A percentile compares a stretch with the other conserved stretches of the same genome.
Conservation (phyloP, 2,329 filamentous ascomycete species). For the Talaromyces sp. region DNA sequence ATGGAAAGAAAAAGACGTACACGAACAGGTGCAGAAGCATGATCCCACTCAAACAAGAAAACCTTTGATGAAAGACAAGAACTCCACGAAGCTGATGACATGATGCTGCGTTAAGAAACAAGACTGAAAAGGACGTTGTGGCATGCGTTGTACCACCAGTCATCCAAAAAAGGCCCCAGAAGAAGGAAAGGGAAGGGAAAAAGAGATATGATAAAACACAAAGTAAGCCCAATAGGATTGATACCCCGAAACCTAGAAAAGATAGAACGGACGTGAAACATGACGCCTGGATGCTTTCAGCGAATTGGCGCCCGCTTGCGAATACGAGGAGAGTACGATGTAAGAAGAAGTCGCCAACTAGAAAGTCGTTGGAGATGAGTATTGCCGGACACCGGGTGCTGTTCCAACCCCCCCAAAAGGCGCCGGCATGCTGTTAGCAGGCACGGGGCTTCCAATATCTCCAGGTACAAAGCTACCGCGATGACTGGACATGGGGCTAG, state of each 20-base stretch:
- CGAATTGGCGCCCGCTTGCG: conserved; percentile 5
- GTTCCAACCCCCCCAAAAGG: conserved; percentile 33
- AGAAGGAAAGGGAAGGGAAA: not conserved
- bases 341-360: conserved; percentile 1
- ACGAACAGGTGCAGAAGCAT: conserved; percentile 1
- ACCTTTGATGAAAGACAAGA: conserved; percentile 9
- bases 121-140: conserved; percentile 1
- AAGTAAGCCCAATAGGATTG: not conserved
- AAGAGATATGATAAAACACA: not conserved
- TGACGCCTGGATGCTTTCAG: conserved; percentile 9
- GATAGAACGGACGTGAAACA: conserved; percentile 9
- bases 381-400: conserved; percentile 33
- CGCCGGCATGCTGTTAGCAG: conserved; percentile 39
- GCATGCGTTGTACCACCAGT: conserved; percentile 6
- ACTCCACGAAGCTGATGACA: conserved; percentile 15
- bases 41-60: conserved; percentile 10
- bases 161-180: conserved; percentile 9
- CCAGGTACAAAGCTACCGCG: conserved; percentile 50
- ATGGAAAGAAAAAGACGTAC: conserved; percentile 1
- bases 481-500: conserved; percentile 39
- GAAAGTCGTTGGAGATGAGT: conserved; percentile 30
- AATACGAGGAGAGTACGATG: not conserved
- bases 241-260: not conserved
- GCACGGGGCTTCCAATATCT: conserved; percentile 64
- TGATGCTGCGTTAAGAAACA: conserved; percentile 10